These are phyloP conservation scores for Camellia sinensis DNA, from an alignment of 148 eudicot genomes.

Conservation along the genomic window DNA sequence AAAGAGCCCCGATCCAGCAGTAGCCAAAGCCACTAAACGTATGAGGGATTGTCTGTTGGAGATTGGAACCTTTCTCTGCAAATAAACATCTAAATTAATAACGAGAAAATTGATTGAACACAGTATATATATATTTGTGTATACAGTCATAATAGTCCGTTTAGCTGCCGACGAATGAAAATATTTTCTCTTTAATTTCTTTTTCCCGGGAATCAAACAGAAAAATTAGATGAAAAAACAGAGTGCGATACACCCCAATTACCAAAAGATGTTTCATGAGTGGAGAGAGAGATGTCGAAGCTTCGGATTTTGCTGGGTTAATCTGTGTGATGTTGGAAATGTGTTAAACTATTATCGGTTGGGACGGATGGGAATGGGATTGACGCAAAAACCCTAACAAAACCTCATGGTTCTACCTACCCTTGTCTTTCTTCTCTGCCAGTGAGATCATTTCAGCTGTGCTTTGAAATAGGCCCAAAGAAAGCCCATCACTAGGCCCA, in stretches of 20 bases:
- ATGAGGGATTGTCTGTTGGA: constrained; percentile 28
- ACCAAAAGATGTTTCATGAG: constrained; percentile 34
- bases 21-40: constrained; percentile 45
- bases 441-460: neutral
- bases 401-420: neutral
- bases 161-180: neutral
- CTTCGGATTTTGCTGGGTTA: neutral
- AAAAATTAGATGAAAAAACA: neutral
- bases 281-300: constrained; percentile 10
- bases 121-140: neutral
- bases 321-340: neutral
- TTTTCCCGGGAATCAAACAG: neutral
- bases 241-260: neutral
- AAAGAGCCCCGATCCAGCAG: constrained; percentile 59
- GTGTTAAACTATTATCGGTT: neutral
- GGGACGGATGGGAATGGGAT: too few relatives aligned
- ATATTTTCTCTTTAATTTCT: neutral
- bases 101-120: constrained; percentile 3
- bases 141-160: neutral
- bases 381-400: constrained; percentile 19
- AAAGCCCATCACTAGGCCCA: too few relatives aligned
- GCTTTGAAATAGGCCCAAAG: too few relatives aligned
- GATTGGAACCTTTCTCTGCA: constrained; percentile 47
- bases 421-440: neutral
- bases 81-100: neutral